Evolutionary conservation across 495 filamentous ascomycete genomes (phyloP).

Genomic region (Corynascus novoguineensis): DNA sequence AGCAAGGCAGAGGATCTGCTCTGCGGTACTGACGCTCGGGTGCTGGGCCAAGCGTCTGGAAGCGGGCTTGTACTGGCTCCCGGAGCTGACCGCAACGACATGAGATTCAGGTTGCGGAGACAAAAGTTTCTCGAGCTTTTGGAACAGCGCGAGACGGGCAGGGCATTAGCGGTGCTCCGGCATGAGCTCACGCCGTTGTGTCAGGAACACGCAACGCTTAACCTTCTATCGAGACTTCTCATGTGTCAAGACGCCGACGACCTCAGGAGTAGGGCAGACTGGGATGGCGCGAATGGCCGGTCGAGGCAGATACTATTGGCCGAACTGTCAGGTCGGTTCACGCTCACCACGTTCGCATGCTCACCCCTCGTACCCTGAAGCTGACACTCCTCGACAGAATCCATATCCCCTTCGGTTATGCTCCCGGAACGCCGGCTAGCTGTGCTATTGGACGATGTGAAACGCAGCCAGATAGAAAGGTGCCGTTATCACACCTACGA

Average conservation of each 20-base stretch:
- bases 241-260: slow-evolving; percentile 81
- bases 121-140: slow-evolving; percentile 95
- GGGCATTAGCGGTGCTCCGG: slow-evolving; percentile 74
- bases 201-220: slow-evolving; percentile 63
- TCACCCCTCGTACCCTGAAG: not conserved
- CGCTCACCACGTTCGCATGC: not conserved
- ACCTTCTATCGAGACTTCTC: slow-evolving; percentile 80
- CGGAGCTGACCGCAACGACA: slow-evolving; percentile 41
- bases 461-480: slow-evolving; percentile 69
- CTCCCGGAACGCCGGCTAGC: slow-evolving; percentile 92
- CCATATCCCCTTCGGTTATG: slow-evolving; percentile 96
- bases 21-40: slow-evolving; percentile 50
- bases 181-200: slow-evolving; percentile 84
- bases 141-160: slow-evolving; percentile 64
- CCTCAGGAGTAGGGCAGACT: slow-evolving; percentile 71
- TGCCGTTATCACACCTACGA: slow-evolving; percentile 87
- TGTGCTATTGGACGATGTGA: slow-evolving; percentile 72
- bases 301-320: slow-evolving; percentile 74
- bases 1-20: slow-evolving; percentile 75
- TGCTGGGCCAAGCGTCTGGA: slow-evolving; percentile 43
- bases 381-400: slow-evolving; percentile 47
- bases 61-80: slow-evolving; percentile 43
- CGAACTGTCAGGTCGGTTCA: slow-evolving; percentile 70
- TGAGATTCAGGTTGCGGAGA: slow-evolving; percentile 72
- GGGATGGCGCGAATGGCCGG: slow-evolving; percentile 76